Evolutionary conservation across 768 basidiomycete genomes (phyloP), one percentile per base, ranked within the genome.

Genomic region (Pholiota molesta): DNA sequence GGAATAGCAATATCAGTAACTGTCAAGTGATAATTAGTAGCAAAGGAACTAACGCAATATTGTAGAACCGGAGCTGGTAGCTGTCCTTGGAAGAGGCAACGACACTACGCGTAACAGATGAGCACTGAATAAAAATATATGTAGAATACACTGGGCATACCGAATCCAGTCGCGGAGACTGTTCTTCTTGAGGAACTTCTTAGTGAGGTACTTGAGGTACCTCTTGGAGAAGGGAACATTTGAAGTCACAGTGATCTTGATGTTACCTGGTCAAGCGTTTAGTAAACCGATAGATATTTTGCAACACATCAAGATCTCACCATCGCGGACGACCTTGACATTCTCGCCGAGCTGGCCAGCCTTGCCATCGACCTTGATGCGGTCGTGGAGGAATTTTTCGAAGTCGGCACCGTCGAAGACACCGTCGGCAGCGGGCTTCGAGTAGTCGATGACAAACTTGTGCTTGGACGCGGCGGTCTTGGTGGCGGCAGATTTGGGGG

Each of bases 101-200:
- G 67, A 99, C 97, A 59, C 89, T 90, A 31, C 55, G 9, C 35
- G n/a, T n/a, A 26, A 59, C 58, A 13, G 55, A 59, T 60, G 47
- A 57, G 51, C 17, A 65, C n/a, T 17, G 49, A 21, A n/a, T 51
- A 21, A 4, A 21, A 40, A 51, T 8, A 40, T 29, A 47, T 5
- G 33, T 21, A 10, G 9, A 33, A 26, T 47, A 49, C 17, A 16
- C 29, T 29, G 29, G 31, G 74, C 81, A 54, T 65, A 89, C 87
- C 95, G 95, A 75, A 98, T 94, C 92, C 95, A 98, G 80, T 98
- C 96, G 67, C 95, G 90, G 70, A 97, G 85, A 49, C 83, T 80
- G 81, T 96, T 95, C 87, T 97, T 97, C 87, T 99, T 99, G 79
- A 99, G 85, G 86, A 94, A 96, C 83, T 97, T 97, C 86, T 99